Evolutionary conservation across 306 rosid genomes (phyloP).

Genomic region (Canavalia gladiata): DNA sequence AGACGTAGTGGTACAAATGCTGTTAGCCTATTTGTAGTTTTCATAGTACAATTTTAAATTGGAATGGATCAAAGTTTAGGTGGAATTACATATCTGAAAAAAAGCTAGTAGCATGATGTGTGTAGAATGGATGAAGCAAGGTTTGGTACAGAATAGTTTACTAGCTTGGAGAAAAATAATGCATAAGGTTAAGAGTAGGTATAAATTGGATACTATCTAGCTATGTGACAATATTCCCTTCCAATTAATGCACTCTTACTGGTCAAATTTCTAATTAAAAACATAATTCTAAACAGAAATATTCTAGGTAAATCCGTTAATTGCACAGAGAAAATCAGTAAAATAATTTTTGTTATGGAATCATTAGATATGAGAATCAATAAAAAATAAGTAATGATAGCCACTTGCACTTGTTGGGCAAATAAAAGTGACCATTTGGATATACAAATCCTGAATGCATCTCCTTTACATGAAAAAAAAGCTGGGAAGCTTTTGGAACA

Average conservation of each 20-base stretch:
- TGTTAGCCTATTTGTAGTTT: background rate
- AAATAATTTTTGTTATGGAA: conserved; percentile 32
- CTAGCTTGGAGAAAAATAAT: background rate
- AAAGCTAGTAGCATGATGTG: background rate
- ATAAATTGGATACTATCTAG: conserved; percentile 12
- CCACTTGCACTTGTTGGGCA: conserved; percentile 44
- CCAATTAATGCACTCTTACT: conserved; percentile 20
- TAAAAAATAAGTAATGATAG: conserved; percentile 7
- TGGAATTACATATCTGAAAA: background rate
- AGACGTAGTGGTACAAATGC: background rate
- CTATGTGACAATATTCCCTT: conserved; percentile 3
- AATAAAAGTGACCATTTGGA: conserved; percentile 43
- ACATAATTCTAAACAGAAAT: background rate
- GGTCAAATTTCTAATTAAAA: conserved; percentile 12
- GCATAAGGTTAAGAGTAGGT: background rate
- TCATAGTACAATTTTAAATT: conserved; percentile 1
- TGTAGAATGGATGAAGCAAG: background rate
- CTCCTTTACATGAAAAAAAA: conserved; percentile 43
- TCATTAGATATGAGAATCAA: conserved; percentile 48
- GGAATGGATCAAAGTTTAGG: background rate
- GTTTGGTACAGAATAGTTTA: background rate
- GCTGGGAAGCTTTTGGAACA: conserved; percentile 41
- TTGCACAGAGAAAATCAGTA: background rate
- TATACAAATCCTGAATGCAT: conserved; percentile 52
- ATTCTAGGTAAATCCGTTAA: conserved; percentile 18